Percentiles rank a stretch among this genome's conserved stretches.
Evolutionary conservation across 2,329 filamentous ascomycete species (phyloP).

Genomic region (Incumbomyces lentus): DNA sequence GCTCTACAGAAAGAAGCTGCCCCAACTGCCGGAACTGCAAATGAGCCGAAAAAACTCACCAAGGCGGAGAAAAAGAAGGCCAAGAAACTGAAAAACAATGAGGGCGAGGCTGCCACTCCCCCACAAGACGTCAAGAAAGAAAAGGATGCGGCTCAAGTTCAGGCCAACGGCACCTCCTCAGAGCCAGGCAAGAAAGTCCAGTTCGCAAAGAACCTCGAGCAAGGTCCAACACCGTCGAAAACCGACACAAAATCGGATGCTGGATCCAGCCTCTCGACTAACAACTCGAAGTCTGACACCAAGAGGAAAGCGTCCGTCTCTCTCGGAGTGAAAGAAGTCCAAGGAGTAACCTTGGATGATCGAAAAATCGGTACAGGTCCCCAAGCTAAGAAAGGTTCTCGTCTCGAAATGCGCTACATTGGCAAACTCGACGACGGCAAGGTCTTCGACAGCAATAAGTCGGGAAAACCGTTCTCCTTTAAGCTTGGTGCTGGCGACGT

Average conservation of each 20-base stretch:
- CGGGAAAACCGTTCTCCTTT: constrained; percentile 94
- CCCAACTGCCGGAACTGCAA: constrained; percentile 15
- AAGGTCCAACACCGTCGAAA: constrained; percentile 72
- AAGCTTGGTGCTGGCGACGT: constrained; percentile 90
- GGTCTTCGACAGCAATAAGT: constrained; percentile 89
- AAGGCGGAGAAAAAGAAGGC: constrained; percentile 94
- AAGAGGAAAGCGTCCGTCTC: constrained; percentile 36
- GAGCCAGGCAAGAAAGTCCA: constrained; percentile 75
- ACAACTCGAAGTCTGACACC: constrained; percentile 24
- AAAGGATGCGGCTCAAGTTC: constrained; percentile 33
- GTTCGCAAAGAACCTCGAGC: constrained; percentile 97
- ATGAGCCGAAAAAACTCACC: constrained; percentile 54
- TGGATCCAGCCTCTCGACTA: too few relatives aligned
- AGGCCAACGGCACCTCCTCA: constrained; percentile 37
- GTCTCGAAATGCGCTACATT: constrained; percentile 91
- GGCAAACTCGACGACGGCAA: constrained; percentile 92
- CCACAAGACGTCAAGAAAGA: constrained; percentile 45
- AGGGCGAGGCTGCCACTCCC: constrained; percentile 61
- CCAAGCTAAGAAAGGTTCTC: constrained; percentile 79
- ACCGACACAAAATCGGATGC: constrained; percentile 29
- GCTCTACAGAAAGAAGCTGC: constrained; percentile 42
- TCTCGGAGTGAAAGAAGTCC: constrained; percentile 64
- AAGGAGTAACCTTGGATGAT: constrained; percentile 89
- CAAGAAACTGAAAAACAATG: constrained; percentile 98
- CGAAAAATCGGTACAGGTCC: constrained; percentile 82